Conservation (phyloP, 768 basidiomycete genomes). For the Boletus edulis region DNA sequence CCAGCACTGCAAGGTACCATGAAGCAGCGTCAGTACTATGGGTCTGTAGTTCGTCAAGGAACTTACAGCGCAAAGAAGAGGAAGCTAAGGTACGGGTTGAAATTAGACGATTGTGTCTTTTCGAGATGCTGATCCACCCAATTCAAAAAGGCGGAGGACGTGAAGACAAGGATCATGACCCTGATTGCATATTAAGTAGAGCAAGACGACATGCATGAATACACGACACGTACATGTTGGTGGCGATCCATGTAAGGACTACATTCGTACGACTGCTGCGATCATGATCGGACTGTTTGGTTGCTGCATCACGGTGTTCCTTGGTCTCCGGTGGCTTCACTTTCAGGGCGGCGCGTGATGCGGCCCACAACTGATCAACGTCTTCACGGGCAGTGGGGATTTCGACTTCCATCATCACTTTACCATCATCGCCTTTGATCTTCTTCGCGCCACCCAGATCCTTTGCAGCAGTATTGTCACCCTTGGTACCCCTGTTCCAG, state of each 20-base stretch:
- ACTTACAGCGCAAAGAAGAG: slow-evolving; percentile 66
- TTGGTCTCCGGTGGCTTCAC: slow-evolving; percentile 68
- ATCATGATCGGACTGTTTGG: slow-evolving; percentile 86
- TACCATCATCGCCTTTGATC: slow-evolving; percentile 78
- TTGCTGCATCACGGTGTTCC: slow-evolving; percentile 81
- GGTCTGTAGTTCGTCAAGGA: not conserved
- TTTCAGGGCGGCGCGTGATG: slow-evolving; percentile 68
- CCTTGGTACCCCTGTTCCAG: slow-evolving; percentile 75
- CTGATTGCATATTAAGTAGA: slow-evolving; percentile 30
- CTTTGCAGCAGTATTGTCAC: slow-evolving; percentile 84
- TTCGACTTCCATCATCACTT: slow-evolving; percentile 85
- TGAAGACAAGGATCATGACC: slow-evolving; percentile 72
- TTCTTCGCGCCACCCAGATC: slow-evolving; percentile 92
- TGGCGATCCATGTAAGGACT: slow-evolving; percentile 78
- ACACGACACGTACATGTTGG: slow-evolving; percentile 64
- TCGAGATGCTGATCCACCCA: slow-evolving; percentile 66
- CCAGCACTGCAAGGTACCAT: slow-evolving; percentile 51
- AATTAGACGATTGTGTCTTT: slow-evolving; percentile 48
- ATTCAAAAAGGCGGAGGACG: slow-evolving; percentile 68
- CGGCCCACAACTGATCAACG: slow-evolving; percentile 83
- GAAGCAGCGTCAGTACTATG: slow-evolving; percentile 2
- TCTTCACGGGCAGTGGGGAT: slow-evolving; percentile 81
- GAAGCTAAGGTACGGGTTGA: slow-evolving; percentile 89
- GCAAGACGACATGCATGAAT: not conserved
- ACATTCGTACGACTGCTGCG: slow-evolving; percentile 84